Base-by-base conservation (phyloP, 2,329 filamentous ascomycete species). In the Paracorniculantispora psalliotae region DNA sequence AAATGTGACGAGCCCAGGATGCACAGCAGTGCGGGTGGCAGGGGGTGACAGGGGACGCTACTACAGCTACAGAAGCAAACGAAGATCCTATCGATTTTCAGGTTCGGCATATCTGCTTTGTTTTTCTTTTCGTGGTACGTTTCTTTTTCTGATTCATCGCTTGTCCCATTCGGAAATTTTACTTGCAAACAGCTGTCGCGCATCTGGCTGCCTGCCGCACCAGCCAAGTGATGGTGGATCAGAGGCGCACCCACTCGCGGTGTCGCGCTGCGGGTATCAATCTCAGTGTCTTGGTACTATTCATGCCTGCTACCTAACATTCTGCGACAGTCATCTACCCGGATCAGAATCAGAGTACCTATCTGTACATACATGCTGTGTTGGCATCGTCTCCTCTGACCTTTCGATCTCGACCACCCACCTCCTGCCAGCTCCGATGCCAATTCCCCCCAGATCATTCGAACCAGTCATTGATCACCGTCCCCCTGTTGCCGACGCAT, bases 1-100 rank as follows among this genome's bases (percentile, higher is more conserved):
- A 57, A 23, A 57, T 57, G 44, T 57, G 53, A 57, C 44, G 39
- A 26, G 30, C n/a, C 44, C 53, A 12, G 44, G 44, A 41, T 28
- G 26, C 13, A n/a, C 44, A 47, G 44, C 47, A 9, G 21, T 35
- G 47, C 37, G 46, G 47, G 37, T 19, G 30, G n/a, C 39, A 43
- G n/a, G 39, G 39, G 39, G n/a, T n/a, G n/a, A n/a, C n/a, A n/a
- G n/a, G n/a, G n/a, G n/a, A n/a, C n/a, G n/a, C n/a, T n/a, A n/a
- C n/a, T n/a, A n/a, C n/a, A n/a, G n/a, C n/a, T n/a, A n/a, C n/a
- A n/a, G n/a, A n/a, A n/a, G n/a, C n/a, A n/a, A n/a, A n/a, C n/a
- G n/a, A n/a, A n/a, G n/a, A n/a, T n/a, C n/a, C n/a, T n/a, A n/a
- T n/a, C n/a, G n/a, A n/a, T n/a, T n/a, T n/a, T n/a, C n/a, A n/a